These are phyloP conservation scores for Echites panduratus DNA, from an alignment of 257 asterid species.

Conservation along the genomic window DNA sequence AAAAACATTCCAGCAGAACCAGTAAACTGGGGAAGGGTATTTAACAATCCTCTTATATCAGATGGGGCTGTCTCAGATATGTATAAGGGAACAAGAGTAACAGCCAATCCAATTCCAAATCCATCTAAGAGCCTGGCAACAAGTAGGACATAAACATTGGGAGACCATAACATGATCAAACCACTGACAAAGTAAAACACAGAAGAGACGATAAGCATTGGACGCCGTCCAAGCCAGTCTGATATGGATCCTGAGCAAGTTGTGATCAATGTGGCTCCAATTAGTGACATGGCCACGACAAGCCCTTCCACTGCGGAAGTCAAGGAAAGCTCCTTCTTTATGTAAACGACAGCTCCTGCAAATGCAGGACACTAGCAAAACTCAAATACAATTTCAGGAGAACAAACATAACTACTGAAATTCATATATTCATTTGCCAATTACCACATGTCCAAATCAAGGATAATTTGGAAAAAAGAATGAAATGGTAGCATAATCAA, in stretches of 20 bases:
- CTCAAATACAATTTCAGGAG: not conserved
- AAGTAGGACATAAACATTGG: constrained; percentile 20
- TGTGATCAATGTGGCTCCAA: constrained; percentile 20
- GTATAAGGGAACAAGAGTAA: constrained; percentile 18
- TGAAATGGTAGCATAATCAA: not conserved
- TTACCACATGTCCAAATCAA: not conserved
- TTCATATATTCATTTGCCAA: not conserved
- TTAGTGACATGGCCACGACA: constrained; percentile 19
- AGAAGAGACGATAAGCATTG: constrained; percentile 19
- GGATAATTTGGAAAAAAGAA: not conserved
- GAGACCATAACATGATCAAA: constrained; percentile 22
- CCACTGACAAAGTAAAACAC: constrained; percentile 18
- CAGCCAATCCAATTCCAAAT: constrained; percentile 19
- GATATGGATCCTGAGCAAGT: constrained; percentile 19
- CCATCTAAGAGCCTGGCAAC: constrained; percentile 21
- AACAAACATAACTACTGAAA: not conserved
- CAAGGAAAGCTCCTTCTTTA: constrained; percentile 16
- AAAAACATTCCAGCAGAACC: constrained; percentile 23
- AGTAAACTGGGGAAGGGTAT: constrained; percentile 22
- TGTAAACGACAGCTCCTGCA: constrained; percentile 23
- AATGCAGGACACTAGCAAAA: not conserved
- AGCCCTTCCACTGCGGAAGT: constrained; percentile 18
- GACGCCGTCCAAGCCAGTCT: constrained; percentile 22
- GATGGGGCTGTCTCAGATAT: constrained; percentile 25
- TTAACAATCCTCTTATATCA: constrained; percentile 19